Percentiles rank a stretch among this genome's conserved stretches.
Evolutionary conservation across 2,329 filamentous ascomycete species (phyloP).

Genomic region (Diaporthe citri): DNA sequence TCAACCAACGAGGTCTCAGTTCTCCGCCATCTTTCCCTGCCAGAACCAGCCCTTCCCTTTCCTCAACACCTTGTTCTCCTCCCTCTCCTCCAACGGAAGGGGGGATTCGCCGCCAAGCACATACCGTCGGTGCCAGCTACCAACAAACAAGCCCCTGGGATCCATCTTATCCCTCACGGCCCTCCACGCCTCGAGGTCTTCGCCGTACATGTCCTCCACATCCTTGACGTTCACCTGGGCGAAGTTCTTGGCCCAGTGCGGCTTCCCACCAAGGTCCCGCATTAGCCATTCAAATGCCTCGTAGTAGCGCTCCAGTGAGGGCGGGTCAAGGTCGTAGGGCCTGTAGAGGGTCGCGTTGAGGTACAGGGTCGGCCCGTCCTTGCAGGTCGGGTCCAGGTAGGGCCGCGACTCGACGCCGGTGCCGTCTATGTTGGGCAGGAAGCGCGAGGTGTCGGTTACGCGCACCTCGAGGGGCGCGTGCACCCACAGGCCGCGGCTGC

Average conservation of each 20-base stretch:
- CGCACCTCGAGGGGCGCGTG: constrained; percentile 85
- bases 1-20: background rate
- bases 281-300: constrained; percentile 86
- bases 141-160: constrained; percentile 83
- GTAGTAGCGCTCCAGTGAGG: constrained; percentile 78
- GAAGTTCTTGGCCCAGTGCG: constrained; percentile 90
- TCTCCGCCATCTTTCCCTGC: constrained; percentile 33
- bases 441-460: constrained; percentile 71
- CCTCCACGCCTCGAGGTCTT: constrained; percentile 71
- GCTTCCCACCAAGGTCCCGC: constrained; percentile 79
- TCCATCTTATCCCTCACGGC: constrained; percentile 75
- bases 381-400: constrained; percentile 72
- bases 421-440: constrained; percentile 47
- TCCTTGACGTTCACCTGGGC: constrained; percentile 62
- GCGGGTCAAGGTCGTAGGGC: constrained; percentile 78
- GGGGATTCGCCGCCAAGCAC: constrained; percentile 58
- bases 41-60: constrained; percentile 39
- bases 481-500: constrained; percentile 76
- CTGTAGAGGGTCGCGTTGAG: constrained; percentile 85
- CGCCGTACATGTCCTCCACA: constrained; percentile 72
- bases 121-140: constrained; percentile 86
- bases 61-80: constrained; percentile 34
- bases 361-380: constrained; percentile 75
- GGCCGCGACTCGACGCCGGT: constrained; percentile 44
- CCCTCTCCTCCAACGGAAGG: constrained; percentile 41